Base-by-base conservation (phyloP, 2,329 filamentous ascomycete genomes). In the Aureobasidium sp. region DNA sequence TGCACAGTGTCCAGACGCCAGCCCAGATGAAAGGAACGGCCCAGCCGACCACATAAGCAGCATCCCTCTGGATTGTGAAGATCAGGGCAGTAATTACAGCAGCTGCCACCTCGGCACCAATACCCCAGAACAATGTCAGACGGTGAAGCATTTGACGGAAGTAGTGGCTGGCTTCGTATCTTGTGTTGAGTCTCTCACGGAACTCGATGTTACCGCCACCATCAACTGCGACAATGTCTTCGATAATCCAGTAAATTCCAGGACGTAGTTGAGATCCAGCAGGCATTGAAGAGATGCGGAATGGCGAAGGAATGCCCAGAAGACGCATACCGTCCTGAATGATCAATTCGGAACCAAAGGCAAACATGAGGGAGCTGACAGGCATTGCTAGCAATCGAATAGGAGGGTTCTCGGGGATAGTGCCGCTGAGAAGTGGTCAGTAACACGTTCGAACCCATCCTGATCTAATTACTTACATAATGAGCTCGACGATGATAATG, bases 401-500 rank as follows among this genome's bases (percentile, higher is more conserved):
- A 0, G 78, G 78, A 1, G 79, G 79, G 64, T 80, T 67, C 42
- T 74, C 70, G 3, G 75, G 78, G 61, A 77, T 72, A 41, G 79
- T 79, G 61, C 79, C 79, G 55, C 75, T 78, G 64, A 1, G 26
- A 1, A 4, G 13, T 37, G 5, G 63, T 71, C 64, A 70, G 68
- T 52, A 39, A 52, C 20, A 8, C 20, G 15, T 42, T 26, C 17
- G 23, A 55, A 12, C 15, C 27, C 6, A 23, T 20, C 53, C 41
- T 7, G 26, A 23, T 20, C 44, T 2, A 10, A 36, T 26, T 4
- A 72, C 74, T 57, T 72, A 78, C 75, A 81, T 77, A 65, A 84
- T 81, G 26, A 83, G 74, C 66, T 83, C 80, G 53, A 82, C 75
- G 79, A 83, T 82, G 67, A 84, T 76, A 62, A 82, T 78, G 52